These are phyloP conservation scores for Boletus huronensis DNA, from an alignment of 768 basidiomycete genomes.

Conservation along the genomic window DNA sequence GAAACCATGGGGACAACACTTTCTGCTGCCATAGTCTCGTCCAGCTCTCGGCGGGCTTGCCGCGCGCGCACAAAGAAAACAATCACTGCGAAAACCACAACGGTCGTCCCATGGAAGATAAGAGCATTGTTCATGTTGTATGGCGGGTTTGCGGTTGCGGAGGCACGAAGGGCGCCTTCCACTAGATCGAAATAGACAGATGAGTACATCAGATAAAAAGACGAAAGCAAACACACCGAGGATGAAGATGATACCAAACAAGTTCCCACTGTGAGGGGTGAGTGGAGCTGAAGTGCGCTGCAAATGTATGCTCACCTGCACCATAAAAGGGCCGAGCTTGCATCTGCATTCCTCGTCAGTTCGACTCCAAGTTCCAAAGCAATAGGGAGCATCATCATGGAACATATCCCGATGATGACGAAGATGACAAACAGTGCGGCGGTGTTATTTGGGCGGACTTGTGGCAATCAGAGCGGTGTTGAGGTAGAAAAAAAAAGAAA, in stretches of 20 bases:
- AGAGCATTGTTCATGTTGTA: conserved; percentile 67
- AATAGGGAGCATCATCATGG: conserved; percentile 70
- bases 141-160: conserved; percentile 59
- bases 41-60: conserved; percentile 60
- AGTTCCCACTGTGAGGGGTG: conserved; percentile 50
- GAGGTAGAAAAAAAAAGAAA: background rate
- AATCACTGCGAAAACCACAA: conserved; percentile 36
- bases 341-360: conserved; percentile 74
- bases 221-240: conserved; percentile 43
- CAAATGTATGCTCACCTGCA: conserved; percentile 47
- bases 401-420: conserved; percentile 61
- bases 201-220: background rate
- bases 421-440: conserved; percentile 63
- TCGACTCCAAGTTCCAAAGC: conserved; percentile 77
- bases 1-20: background rate
- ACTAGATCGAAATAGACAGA: conserved; percentile 34
- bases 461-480: background rate
- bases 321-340: conserved; percentile 75
- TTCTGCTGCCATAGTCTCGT: conserved; percentile 47
- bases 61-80: conserved; percentile 56
- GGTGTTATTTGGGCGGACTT: conserved; percentile 61
- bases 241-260: conserved; percentile 59
- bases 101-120: conserved; percentile 60
- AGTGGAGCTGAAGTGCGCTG: background rate
- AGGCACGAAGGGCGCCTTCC: conserved; percentile 65